Conservation (phyloP, 2,329 filamentous ascomycete genomes). For the Neopestalotiopsis sp. region DNA sequence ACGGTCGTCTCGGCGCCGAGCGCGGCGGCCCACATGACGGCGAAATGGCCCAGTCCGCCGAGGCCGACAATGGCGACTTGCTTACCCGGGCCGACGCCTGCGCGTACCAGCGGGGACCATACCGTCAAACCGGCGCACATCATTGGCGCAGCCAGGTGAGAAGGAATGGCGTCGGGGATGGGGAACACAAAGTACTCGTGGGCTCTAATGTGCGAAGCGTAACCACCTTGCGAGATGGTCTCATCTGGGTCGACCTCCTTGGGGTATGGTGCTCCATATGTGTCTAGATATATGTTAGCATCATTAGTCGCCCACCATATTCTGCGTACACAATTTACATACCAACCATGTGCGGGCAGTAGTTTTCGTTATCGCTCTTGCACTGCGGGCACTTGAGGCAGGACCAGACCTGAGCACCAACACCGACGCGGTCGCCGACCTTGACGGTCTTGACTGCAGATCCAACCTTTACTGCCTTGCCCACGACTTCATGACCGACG, state of each 20-base stretch:
- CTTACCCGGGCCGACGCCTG: constrained; percentile 73
- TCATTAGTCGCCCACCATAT: not conserved
- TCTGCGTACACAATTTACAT: constrained; percentile 21
- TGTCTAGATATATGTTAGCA: constrained; percentile 41
- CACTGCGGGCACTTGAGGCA: constrained; percentile 58
- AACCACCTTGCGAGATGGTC: constrained; percentile 70
- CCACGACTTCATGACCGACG: constrained; percentile 67
- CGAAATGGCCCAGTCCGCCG: constrained; percentile 78
- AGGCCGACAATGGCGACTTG: constrained; percentile 74
- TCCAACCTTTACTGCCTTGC: constrained; percentile 50
- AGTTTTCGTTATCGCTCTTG: constrained; percentile 56
- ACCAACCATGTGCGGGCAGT: constrained; percentile 51
- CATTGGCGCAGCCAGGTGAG: constrained; percentile 66
- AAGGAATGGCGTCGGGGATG: constrained; percentile 58
- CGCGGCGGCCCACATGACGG: constrained; percentile 72
- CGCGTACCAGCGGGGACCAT: constrained; percentile 71
- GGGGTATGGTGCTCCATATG: constrained; percentile 63
- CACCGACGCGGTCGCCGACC: constrained; percentile 68
- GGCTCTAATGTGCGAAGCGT: constrained; percentile 52
- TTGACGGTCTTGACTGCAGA: constrained; percentile 52
- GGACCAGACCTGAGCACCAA: constrained; percentile 65
- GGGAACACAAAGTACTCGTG: constrained; percentile 65
- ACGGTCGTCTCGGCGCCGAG: constrained; percentile 71
- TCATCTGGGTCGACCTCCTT: constrained; percentile 63
- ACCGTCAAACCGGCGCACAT: constrained; percentile 80